Evolutionary conservation across 257 asterid genomes (phyloP).

Genomic region (Rhazya stricta): DNA sequence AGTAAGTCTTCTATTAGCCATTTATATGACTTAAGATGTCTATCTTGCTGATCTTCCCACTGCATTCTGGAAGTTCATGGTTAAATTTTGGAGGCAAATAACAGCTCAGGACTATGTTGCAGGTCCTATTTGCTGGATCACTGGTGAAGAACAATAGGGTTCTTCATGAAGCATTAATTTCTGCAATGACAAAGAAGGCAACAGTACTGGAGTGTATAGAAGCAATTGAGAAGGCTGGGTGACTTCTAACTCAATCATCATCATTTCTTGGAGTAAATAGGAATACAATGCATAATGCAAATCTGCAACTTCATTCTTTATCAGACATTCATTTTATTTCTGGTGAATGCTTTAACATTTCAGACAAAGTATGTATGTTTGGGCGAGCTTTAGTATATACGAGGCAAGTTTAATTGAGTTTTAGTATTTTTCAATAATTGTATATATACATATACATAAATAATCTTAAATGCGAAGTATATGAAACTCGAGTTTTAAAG

Average conservation of each 20-base stretch:
- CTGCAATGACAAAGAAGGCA: constrained; percentile 82
- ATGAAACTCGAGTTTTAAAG: no score
- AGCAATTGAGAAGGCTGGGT: constrained; percentile 70
- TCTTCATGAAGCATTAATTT: constrained; percentile 69
- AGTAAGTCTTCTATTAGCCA: constrained; percentile 39
- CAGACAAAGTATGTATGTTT: neutral
- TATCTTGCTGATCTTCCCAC: neutral
- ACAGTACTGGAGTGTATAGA: constrained; percentile 84
- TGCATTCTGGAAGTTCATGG: neutral
- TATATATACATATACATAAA: no score
- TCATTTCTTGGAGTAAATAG: neutral
- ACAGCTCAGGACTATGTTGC: constrained; percentile 8
- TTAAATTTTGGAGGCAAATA: neutral
- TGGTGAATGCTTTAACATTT: neutral
- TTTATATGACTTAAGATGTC: neutral
- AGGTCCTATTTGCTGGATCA: constrained; percentile 88
- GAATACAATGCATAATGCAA: neutral
- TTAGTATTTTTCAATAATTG: no score
- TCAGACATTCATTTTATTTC: neutral
- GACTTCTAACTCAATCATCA: neutral
- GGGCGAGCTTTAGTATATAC: no score
- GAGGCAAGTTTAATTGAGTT: no score
- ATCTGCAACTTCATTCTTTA: neutral
- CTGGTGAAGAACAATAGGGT: constrained; percentile 56
- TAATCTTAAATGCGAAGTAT: no score